These are phyloP conservation scores for sweet orange (Citrus sinensis) DNA, from an alignment of 345 rosid species.

Conservation along the genomic window DVS_A1.0 CM039164.1:2554001-2554500, in stretches of 20 bases:
- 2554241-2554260: neutral
- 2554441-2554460: conserved; percentile 20
- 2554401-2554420: no score
- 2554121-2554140: conserved; percentile 11
- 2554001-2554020: no score
- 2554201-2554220: neutral
- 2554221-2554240: neutral
- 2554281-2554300: no score
- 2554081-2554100: conserved; percentile 1
- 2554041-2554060: neutral
- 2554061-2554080: conserved; percentile 38
- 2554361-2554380: neutral
- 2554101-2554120: conserved; percentile 5
- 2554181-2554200: conserved; percentile 34
- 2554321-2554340: no score
- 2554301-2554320: no score
- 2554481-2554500: neutral
- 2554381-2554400: neutral
- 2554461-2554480: neutral
- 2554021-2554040: no score
- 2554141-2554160: conserved; percentile 21
- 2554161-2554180: conserved; percentile 30
- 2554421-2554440: conserved; percentile 23
- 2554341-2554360: no score
- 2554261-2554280: neutral